Conservation (phyloP, 2,329 filamentous ascomycete species). For the Arachnopeziza araneosa region DNA sequence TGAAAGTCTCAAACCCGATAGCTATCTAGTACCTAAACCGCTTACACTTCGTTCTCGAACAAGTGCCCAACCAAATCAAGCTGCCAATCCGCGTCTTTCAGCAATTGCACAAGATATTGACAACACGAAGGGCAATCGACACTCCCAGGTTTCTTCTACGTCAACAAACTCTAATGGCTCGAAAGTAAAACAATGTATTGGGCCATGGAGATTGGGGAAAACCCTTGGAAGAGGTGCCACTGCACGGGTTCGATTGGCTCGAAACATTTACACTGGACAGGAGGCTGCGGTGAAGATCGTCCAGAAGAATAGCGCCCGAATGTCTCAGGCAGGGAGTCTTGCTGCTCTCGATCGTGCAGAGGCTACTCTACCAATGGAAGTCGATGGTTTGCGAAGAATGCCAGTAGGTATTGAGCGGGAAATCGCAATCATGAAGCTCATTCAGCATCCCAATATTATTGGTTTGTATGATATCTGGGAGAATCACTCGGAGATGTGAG, state of each 20-base stretch:
- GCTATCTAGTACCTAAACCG: constrained; percentile 1
- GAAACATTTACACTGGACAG: constrained; percentile 72
- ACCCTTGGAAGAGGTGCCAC: constrained; percentile 88
- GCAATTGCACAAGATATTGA: constrained; percentile 30
- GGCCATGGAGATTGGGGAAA: constrained; percentile 87
- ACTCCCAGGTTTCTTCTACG: constrained; percentile 35
- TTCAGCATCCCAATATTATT: constrained; percentile 92
- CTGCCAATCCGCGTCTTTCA: constrained; percentile 30
- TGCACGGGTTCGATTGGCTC: constrained; percentile 78
- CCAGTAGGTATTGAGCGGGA: constrained; percentile 89
- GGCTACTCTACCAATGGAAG: constrained; percentile 47
- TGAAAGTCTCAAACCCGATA: constrained; percentile 14
- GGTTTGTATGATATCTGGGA: constrained; percentile 97
- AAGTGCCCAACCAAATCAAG: background rate
- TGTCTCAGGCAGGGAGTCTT: constrained; percentile 80
- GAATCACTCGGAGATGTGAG: constrained; percentile 88
- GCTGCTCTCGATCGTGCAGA: constrained; percentile 75
- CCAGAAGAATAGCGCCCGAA: constrained; percentile 71
- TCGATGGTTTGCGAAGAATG: constrained; percentile 62
- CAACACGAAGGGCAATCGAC: constrained; percentile 31
- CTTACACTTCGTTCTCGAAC: background rate
- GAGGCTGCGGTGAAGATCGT: constrained; percentile 94
- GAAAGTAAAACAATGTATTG: constrained; percentile 65
- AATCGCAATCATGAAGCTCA: constrained; percentile 93
- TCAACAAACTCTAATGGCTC: constrained; percentile 29